These are phyloP conservation scores for Phaeosphaeriaceae sp. DNA, from an alignment of 2,329 filamentous ascomycete genomes.

Conservation along the genomic window DNA sequence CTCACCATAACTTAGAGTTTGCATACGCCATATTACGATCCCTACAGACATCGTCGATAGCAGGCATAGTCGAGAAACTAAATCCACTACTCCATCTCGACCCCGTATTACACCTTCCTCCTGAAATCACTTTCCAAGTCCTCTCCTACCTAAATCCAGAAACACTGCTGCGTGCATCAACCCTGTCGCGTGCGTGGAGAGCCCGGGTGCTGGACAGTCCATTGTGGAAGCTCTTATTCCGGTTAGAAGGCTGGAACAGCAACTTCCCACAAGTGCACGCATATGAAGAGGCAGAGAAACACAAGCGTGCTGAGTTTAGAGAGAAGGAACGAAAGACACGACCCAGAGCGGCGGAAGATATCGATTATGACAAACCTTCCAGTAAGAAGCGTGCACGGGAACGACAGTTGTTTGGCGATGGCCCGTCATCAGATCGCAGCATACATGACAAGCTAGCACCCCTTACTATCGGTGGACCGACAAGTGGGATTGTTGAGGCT, in stretches of 20 bases:
- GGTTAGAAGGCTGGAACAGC: conserved; percentile 83
- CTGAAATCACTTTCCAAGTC: conserved; percentile 89
- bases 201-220: conserved; percentile 79
- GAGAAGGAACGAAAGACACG: conserved; percentile 55
- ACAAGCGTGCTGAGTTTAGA: conserved; percentile 44
- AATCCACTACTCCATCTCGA: conserved; percentile 90
- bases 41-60: conserved; percentile 79
- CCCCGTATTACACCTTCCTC: conserved; percentile 82
- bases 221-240: conserved; percentile 85
- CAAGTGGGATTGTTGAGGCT: conserved; percentile 52
- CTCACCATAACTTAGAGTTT: conserved; percentile 65
- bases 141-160: conserved; percentile 83
- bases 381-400: conserved; percentile 60
- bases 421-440: conserved; percentile 26
- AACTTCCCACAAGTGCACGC: conserved; percentile 67
- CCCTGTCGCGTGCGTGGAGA: conserved; percentile 83
- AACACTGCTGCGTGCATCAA: conserved; percentile 79
- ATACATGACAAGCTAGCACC: conserved; percentile 29
- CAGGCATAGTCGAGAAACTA: conserved; percentile 78
- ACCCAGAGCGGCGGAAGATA: conserved; percentile 53
- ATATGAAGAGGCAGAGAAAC: conserved; percentile 66
- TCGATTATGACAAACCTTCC: conserved; percentile 57
- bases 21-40: conserved; percentile 79
- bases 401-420: conserved; percentile 52
- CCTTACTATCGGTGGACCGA: conserved; percentile 23